A percentile compares a stretch with the other conserved stretches of the same genome.
Evolutionary conservation across 805 yeast species (phyloP).

Genomic region (Millerozyma miso): DNA sequence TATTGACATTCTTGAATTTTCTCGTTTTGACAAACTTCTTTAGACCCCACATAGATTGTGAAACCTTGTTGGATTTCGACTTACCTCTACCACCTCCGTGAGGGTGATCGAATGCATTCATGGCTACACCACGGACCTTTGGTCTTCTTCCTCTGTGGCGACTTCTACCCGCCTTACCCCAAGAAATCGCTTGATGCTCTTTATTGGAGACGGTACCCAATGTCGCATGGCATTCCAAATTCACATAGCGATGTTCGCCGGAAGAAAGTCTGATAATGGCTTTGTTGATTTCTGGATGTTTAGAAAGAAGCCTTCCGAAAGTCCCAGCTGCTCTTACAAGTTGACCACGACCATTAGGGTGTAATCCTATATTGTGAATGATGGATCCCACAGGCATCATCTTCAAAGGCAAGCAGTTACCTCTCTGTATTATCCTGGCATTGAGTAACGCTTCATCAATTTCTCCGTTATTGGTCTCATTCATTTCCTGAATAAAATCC

Average conservation of each 20-base stretch:
- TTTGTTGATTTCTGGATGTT: conserved; percentile 61
- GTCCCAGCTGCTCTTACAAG: conserved; percentile 94
- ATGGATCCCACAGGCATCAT: conserved; percentile 96
- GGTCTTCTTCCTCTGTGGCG: conserved; percentile 94
- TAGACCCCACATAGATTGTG: conserved; percentile 96
- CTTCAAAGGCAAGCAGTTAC: conserved; percentile 87
- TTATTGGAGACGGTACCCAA: conserved; percentile 89
- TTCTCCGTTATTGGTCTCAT: conserved; percentile 59
- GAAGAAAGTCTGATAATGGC: conserved; percentile 81
- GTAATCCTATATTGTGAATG: conserved; percentile 80
- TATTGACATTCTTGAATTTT: conserved; percentile 80
- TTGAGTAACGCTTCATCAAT: conserved; percentile 88
- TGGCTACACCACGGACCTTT: conserved; percentile 94
- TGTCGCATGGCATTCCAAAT: conserved; percentile 86
- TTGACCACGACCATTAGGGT: conserved; percentile 70
- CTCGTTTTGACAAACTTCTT: conserved; percentile 94
- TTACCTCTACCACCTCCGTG: conserved; percentile 99
- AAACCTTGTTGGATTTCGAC: conserved; percentile 89
- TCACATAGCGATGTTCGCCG: conserved; percentile 91
- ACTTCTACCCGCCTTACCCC: conserved; percentile 96
- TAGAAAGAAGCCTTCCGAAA: conserved; percentile 81
- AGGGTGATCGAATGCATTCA: conserved; percentile 97
- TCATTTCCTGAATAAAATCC: conserved; percentile 70
- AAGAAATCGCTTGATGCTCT: conserved; percentile 81
- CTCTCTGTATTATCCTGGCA: conserved; percentile 83